Percentiles rank a stretch among this genome's conserved stretches.
Conservation (phyloP, 495 filamentous ascomycete genomes). For the Chaetomidium leptoderma region DNA sequence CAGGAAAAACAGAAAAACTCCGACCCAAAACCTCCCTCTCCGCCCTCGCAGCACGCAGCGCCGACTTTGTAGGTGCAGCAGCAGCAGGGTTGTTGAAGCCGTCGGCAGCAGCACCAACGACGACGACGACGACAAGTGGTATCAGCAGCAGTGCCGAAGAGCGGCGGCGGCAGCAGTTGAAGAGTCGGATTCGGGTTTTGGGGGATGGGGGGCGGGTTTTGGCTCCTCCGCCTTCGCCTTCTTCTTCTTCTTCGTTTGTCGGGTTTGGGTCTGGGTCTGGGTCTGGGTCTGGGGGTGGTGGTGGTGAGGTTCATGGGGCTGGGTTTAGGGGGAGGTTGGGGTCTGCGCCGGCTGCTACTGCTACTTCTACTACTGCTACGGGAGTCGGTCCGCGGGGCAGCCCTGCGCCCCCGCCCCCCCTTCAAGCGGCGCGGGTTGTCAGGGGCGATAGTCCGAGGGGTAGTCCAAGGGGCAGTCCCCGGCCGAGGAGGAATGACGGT, state of each 20-base stretch:
- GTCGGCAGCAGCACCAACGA: not conserved
- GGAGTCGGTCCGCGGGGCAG: not conserved
- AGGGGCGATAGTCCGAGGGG: not conserved
- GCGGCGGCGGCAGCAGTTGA: conserved; percentile 20
- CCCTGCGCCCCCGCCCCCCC: not conserved
- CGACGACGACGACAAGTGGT: not conserved
- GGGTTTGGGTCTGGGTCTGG: not conserved
- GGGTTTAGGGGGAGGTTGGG: not conserved
- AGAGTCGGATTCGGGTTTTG: conserved; percentile 18
- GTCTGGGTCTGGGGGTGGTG: not conserved
- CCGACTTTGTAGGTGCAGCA: not conserved
- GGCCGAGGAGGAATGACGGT: not conserved
- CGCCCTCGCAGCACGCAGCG: not conserved
- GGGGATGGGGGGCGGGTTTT: conserved; percentile 13
- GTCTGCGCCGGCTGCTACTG: conserved; percentile 1
- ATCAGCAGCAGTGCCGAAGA: conserved; percentile 6
- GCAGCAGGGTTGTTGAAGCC: no score
- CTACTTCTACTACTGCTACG: no score
- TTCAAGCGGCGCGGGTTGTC: not conserved
- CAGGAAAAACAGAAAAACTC: not conserved
- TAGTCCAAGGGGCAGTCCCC: not conserved
- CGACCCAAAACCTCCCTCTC: not conserved
- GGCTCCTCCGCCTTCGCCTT: not conserved
- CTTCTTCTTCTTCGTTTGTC: not conserved
- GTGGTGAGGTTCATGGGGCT: not conserved